A percentile compares a stretch with the other conserved stretches of the same genome.
Conservation (phyloP, 148 eudicot genomes). For the Rhododendron vialii region DNA sequence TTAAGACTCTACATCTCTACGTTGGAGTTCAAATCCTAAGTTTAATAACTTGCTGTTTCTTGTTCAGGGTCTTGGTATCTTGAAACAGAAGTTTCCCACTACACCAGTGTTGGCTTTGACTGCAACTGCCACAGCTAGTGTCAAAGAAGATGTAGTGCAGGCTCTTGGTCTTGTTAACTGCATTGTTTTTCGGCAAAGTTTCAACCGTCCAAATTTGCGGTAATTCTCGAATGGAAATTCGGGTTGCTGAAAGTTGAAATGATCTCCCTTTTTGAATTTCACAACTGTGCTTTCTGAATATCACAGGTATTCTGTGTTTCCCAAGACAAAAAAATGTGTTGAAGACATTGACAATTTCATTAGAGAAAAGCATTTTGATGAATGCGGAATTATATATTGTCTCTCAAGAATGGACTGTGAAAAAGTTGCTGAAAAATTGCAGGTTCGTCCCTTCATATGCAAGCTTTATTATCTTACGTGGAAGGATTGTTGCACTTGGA, state of each 20-base stretch:
- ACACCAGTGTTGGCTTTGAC: constrained; percentile 94
- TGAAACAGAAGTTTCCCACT: constrained; percentile 83
- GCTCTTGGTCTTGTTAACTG: constrained; percentile 96
- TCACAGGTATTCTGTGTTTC: constrained; percentile 83
- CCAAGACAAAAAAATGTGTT: constrained; percentile 88
- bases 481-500: neutral
- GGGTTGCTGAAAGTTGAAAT: neutral
- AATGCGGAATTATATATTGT: constrained; percentile 94
- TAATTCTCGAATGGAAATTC: constrained; percentile 24
- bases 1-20: neutral
- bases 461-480: neutral
- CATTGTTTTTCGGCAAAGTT: constrained; percentile 91
- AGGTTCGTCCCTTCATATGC: constrained; percentile 41
- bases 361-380: constrained; percentile 70
- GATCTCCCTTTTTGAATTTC: constrained; percentile 9
- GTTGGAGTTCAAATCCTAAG: neutral
- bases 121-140: constrained; percentile 96
- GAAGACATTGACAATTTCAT: constrained; percentile 87
- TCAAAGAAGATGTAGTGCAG: constrained; percentile 98
- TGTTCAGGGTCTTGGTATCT: constrained; percentile 82
- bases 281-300: neutral
- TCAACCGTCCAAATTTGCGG: constrained; percentile 92
- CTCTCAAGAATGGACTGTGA: constrained; percentile 98
- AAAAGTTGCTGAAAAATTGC: constrained; percentile 88
- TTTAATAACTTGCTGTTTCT: constrained; percentile 15